Percentiles rank a stretch among this genome's conserved stretches.
Evolutionary conservation across 148 eudicot genomes (phyloP).

Genomic region (Nepenthes mirabilis): DNA sequence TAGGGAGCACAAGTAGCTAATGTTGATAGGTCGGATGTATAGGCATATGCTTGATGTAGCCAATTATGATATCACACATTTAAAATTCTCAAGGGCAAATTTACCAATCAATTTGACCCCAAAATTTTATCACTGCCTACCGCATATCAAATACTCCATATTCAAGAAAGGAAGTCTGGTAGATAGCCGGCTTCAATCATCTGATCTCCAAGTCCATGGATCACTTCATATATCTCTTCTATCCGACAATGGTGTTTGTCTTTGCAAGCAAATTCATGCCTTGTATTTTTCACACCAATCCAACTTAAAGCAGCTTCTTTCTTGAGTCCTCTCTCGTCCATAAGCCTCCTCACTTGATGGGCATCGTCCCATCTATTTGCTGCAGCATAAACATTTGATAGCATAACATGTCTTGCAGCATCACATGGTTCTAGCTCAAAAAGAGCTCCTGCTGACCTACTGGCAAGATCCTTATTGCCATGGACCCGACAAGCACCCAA

Average conservation of each 20-base stretch:
- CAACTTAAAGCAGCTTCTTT: conserved; percentile 64
- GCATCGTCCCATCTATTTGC: conserved; percentile 61
- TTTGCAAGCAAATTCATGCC: conserved; percentile 45
- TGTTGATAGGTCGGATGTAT: too few relatives aligned
- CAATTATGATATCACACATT: too few relatives aligned
- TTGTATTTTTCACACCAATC: conserved; percentile 45
- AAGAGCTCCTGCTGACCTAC: conserved; percentile 40
- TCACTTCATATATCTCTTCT: conserved; percentile 26
- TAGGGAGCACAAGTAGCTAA: too few relatives aligned
- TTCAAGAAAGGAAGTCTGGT: too few relatives aligned
- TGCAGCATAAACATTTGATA: conserved; percentile 51
- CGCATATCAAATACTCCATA: too few relatives aligned
- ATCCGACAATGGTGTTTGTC: conserved; percentile 22
- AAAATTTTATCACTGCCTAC: too few relatives aligned
- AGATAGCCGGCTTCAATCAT: conserved; percentile 32
- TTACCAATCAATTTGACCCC: too few relatives aligned
- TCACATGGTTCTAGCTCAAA: conserved; percentile 48
- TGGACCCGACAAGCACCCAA: conserved; percentile 55
- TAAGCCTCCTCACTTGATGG: conserved; percentile 28
- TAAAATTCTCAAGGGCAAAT: too few relatives aligned
- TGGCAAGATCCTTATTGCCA: conserved; percentile 40
- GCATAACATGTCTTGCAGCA: conserved; percentile 57
- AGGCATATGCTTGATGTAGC: too few relatives aligned
- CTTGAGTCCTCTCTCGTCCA: conserved; percentile 35
- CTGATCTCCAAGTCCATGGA: conserved; percentile 39